Percentiles rank a stretch among this genome's conserved stretches.
phyloP scores from a whole-genome alignment of 805 yeast genomes.

The Starmerella etchellsii region DNA sequence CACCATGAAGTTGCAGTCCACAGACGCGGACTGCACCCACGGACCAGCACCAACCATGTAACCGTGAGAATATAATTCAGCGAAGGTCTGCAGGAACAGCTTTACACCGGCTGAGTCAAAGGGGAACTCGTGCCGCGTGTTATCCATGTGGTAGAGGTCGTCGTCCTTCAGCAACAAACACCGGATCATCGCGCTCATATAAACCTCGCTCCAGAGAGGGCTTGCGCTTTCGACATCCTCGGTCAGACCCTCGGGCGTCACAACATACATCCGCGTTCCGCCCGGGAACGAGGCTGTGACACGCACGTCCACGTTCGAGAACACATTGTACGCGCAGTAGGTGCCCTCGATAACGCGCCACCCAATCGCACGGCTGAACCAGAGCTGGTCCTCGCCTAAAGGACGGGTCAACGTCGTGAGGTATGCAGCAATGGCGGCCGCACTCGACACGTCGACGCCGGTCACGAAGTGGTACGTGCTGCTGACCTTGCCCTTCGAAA shows the following conservation, averaged over 20 bases:
- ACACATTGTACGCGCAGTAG: conserved; percentile 53
- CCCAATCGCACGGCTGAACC: conserved; percentile 51
- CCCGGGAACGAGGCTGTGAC: conserved; percentile 49
- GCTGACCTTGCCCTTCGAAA: conserved; percentile 34
- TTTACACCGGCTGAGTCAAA: conserved; percentile 39
- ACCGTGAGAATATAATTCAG: conserved; percentile 52
- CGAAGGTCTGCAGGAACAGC: conserved; percentile 52
- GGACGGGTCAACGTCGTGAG: conserved; percentile 35
- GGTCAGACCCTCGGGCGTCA: conserved; percentile 18
- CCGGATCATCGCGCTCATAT: conserved; percentile 60
- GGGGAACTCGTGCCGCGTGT: conserved; percentile 72
- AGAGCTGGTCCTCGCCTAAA: conserved; percentile 45
- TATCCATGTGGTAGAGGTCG: conserved; percentile 63
- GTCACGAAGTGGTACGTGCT: conserved; percentile 44
- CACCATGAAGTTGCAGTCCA: conserved; percentile 53
- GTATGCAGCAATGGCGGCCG: conserved; percentile 45
- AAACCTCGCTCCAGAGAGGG: conserved; percentile 36
- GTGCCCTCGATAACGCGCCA: conserved; percentile 34
- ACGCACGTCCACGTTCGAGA: conserved; percentile 60
- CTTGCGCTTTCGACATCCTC: conserved; percentile 25
- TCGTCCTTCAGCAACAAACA: conserved; percentile 67
- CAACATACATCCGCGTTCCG: conserved; percentile 29
- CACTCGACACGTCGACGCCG: conserved; percentile 42
- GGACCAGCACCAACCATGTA: conserved; percentile 52
- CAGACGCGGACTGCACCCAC: conserved; percentile 55